These are phyloP conservation scores for Mayamaea pseudoterrestris DNA, from an alignment of 108 stramenopile species.

Conservation along the genomic window DNA sequence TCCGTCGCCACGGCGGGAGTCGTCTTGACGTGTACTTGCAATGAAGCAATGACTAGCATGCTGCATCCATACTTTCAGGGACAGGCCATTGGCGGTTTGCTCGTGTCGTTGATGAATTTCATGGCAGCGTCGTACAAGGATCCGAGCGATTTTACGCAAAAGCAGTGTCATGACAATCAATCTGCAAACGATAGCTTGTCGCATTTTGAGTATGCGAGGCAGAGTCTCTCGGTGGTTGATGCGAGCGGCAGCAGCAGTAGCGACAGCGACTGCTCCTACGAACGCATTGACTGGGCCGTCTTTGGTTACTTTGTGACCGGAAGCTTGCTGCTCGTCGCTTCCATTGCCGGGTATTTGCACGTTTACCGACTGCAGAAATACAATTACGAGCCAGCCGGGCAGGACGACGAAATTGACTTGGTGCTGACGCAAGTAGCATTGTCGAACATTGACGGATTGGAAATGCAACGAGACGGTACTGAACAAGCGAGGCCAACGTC, in stretches of 20 bases:
- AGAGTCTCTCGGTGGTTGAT: not conserved
- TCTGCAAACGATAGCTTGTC: not conserved
- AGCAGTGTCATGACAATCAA: conserved; percentile 12
- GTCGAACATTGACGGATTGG: conserved; percentile 6
- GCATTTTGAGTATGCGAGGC: no score
- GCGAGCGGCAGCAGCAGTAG: not conserved
- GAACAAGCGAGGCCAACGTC: no score
- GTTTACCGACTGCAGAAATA: conserved; percentile 9
- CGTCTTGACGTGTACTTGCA: conserved; percentile 15
- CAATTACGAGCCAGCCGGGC: conserved; percentile 9
- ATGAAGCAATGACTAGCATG: conserved; percentile 12
- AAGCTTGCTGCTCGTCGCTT: conserved; percentile 17
- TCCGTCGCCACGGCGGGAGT: conserved; percentile 38
- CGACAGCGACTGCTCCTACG: no score
- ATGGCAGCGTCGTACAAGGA: conserved; percentile 8
- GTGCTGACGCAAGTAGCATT: conserved; percentile 1
- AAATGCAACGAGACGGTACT: conserved; percentile 13
- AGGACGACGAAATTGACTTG: not conserved
- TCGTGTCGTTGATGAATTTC: conserved; percentile 18
- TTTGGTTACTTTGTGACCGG: conserved; percentile 29
- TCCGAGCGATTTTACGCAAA: conserved; percentile 15
- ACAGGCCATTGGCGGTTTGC: conserved; percentile 28
- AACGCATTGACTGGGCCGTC: conserved; percentile 21
- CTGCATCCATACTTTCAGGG: conserved; percentile 35
- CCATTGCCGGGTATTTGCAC: conserved; percentile 17